Percentiles rank a stretch among this genome's conserved stretches.
Evolutionary conservation across 2,329 filamentous ascomycete species (phyloP).

Genomic region (Calonectria pteridis): DNA sequence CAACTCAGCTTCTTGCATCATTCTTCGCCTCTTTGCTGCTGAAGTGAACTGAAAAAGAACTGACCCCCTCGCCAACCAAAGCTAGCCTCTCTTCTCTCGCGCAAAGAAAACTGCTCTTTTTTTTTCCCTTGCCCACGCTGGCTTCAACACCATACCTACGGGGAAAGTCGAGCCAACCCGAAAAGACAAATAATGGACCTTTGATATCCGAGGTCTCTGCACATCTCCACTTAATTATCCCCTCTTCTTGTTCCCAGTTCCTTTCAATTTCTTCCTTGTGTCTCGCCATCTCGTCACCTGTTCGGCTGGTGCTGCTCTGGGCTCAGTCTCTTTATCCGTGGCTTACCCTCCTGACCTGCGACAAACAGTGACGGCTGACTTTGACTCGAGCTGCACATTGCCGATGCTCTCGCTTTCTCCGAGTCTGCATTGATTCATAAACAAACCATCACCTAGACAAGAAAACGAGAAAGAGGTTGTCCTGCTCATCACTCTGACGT

Average conservation of each 20-base stretch:
- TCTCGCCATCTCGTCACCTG: constrained; percentile 22
- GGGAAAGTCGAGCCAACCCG: neutral
- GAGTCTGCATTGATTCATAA: neutral
- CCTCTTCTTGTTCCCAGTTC: constrained; percentile 14
- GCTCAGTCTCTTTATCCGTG: neutral
- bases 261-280: constrained; percentile 15
- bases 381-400: neutral
- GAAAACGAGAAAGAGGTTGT: neutral
- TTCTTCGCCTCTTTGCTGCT: constrained; percentile 11
- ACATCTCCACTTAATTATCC: constrained; percentile 41
- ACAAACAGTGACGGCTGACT: neutral
- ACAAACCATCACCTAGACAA: neutral
- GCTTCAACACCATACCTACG: neutral
- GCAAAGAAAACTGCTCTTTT: neutral
- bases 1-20: constrained; percentile 22
- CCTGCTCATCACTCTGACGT: constrained; percentile 5
- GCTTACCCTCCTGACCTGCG: neutral
- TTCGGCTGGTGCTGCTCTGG: neutral
- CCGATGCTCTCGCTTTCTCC: neutral
- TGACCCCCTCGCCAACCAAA: neutral
- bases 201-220: constrained; percentile 23
- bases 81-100: neutral
- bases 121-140: neutral
- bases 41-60: constrained; percentile 27
- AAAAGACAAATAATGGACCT: constrained; percentile 27